A percentile compares a stretch with the other conserved stretches of the same genome.
Evolutionary conservation across 176 grass and related monocot species (phyloP).

Genomic region (Carex pumila): DNA sequence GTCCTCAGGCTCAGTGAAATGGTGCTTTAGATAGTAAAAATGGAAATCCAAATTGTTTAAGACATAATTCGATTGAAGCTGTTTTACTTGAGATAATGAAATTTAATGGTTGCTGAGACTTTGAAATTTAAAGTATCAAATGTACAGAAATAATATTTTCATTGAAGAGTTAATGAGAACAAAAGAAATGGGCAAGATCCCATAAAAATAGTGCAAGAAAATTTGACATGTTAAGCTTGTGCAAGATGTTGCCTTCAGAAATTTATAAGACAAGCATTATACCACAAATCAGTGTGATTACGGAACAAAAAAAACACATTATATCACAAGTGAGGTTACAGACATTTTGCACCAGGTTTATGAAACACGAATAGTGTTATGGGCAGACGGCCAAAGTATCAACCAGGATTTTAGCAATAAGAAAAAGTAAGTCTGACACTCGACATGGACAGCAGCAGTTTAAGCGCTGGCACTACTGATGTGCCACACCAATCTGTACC

Average conservation of each 20-base stretch:
- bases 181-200: not conserved
- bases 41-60: not conserved
- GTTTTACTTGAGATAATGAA: not conserved
- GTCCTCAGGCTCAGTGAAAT: too few species aligned
- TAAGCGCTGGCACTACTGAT: not conserved
- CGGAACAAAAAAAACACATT: too few species aligned
- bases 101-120: not conserved
- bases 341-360: too few species aligned
- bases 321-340: too few species aligned
- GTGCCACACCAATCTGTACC: not conserved
- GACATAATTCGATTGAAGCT: not conserved
- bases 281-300: too few species aligned
- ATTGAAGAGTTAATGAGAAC: not conserved
- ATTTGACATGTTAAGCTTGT: not conserved
- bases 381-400: too few species aligned
- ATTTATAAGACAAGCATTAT: too few species aligned
- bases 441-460: not conserved
- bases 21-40: too few species aligned
- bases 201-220: not conserved
- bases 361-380: too few species aligned
- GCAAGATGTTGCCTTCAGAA: too few species aligned
- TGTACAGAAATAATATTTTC: not conserved
- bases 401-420: not conserved
- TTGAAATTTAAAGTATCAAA: not conserved
- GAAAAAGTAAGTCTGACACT: not conserved